These are phyloP conservation scores for Neurospora sp. DNA, from an alignment of 495 filamentous ascomycete species.

Conservation along the genomic window DNA sequence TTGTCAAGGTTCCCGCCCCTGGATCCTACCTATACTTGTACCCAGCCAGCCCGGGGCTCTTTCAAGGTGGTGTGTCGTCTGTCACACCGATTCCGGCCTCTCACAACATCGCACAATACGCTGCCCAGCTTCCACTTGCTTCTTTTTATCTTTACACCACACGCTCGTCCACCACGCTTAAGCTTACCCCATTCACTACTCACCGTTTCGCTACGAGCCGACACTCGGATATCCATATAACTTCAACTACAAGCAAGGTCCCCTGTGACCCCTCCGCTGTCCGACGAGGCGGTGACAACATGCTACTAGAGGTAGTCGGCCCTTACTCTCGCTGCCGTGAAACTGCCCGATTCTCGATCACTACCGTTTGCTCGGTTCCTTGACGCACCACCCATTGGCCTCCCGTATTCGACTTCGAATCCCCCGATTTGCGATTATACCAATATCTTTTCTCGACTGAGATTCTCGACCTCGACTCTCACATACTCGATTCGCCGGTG, in stretches of 20 bases:
- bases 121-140: neutral
- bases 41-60: neutral
- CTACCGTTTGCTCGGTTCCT: neutral
- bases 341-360: conserved; percentile 4
- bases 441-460: neutral
- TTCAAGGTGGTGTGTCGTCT: neutral
- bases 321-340: conserved; percentile 6
- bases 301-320: conserved; percentile 16
- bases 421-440: neutral
- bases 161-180: neutral
- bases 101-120: neutral
- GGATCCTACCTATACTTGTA: neutral
- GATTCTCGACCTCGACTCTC: neutral
- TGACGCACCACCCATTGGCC: conserved; percentile 1
- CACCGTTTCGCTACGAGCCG: neutral
- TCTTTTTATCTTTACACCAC: neutral
- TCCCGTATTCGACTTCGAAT: neutral
- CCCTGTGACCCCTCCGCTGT: conserved; percentile 3
- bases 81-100: neutral
- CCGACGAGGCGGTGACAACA: conserved; percentile 19
- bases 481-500: neutral
- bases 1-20: neutral
- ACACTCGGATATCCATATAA: neutral
- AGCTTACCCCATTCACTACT: neutral
- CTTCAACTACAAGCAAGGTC: neutral